Percentiles rank a stretch among this genome's conserved stretches.
phyloP scores from a whole-genome alignment of 345 rosid genomes.

The Melaleuca alternifolia region DNA sequence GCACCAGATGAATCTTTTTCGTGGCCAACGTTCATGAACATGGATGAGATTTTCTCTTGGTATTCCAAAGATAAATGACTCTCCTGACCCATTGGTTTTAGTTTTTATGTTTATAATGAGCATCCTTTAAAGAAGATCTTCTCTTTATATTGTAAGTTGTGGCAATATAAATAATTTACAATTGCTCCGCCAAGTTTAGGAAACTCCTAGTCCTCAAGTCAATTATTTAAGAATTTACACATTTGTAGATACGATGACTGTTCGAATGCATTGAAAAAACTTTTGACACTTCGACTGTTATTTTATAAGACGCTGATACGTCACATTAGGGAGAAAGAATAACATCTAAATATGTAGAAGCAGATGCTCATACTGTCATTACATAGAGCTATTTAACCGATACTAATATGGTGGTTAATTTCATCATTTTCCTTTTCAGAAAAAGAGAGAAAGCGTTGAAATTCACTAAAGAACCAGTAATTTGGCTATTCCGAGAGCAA shows the following conservation, averaged over 20 bases:
- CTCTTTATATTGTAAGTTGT: neutral
- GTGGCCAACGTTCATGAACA: neutral
- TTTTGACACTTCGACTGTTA: neutral
- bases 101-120: neutral
- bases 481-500: neutral
- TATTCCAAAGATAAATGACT: neutral
- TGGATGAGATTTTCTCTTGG: neutral
- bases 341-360: neutral
- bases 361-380: neutral
- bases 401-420: neutral
- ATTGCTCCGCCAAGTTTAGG: conserved; percentile 1
- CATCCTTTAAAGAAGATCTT: neutral
- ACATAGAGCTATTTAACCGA: neutral
- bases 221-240: neutral
- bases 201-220: neutral
- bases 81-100: neutral
- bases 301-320: neutral
- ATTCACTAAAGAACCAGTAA: neutral
- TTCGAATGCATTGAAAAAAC: neutral
- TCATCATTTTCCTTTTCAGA: neutral
- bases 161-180: neutral
- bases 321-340: neutral
- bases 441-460: neutral
- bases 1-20: neutral
- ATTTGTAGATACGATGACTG: neutral